These are phyloP conservation scores for Pythium plurisporium DNA, from an alignment of 352 stramenopile genomes.

Conservation along the genomic window DNA sequence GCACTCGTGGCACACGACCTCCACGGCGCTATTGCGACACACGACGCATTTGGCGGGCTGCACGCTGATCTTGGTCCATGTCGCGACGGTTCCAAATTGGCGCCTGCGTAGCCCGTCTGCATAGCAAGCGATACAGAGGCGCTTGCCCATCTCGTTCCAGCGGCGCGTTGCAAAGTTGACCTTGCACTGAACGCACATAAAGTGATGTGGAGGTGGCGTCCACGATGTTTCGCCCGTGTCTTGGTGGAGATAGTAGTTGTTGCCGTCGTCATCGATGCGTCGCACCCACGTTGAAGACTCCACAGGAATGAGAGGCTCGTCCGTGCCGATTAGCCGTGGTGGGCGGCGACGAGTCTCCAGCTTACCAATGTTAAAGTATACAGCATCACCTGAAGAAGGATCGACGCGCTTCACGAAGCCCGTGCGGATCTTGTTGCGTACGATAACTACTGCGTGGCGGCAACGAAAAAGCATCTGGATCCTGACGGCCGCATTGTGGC, in stretches of 20 bases:
- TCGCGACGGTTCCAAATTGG: conserved; percentile 8
- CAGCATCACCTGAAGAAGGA: conserved; percentile 34
- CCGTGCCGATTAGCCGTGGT: conserved; percentile 43
- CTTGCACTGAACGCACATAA: conserved; percentile 49
- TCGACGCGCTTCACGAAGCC: conserved; percentile 62
- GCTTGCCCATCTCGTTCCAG: conserved; percentile 35
- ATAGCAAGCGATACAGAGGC: conserved; percentile 65
- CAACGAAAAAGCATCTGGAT: conserved; percentile 68
- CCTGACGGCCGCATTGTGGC: conserved; percentile 36
- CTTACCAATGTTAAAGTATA: conserved; percentile 60
- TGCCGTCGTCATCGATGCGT: conserved; percentile 38
- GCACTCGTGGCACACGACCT: conserved; percentile 52
- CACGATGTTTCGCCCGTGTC: conserved; percentile 37
- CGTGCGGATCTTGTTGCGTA: conserved; percentile 45
- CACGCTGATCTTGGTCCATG: conserved; percentile 61
- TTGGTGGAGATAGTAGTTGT: conserved; percentile 46
- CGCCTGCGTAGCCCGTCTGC: conserved; percentile 23
- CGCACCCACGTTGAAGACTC: conserved; percentile 67
- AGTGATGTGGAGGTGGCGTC: conserved; percentile 45
- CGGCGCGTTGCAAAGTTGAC: conserved; percentile 53
- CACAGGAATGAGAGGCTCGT: conserved; percentile 43
- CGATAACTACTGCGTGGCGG: conserved; percentile 37
- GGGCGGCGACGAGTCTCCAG: conserved; percentile 35
- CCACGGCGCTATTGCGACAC: conserved; percentile 41
- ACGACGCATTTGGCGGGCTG: conserved; percentile 51